Evolutionary conservation across 176 grass and related monocot species (phyloP).

Genomic region (Triticum turgidum): DNA sequence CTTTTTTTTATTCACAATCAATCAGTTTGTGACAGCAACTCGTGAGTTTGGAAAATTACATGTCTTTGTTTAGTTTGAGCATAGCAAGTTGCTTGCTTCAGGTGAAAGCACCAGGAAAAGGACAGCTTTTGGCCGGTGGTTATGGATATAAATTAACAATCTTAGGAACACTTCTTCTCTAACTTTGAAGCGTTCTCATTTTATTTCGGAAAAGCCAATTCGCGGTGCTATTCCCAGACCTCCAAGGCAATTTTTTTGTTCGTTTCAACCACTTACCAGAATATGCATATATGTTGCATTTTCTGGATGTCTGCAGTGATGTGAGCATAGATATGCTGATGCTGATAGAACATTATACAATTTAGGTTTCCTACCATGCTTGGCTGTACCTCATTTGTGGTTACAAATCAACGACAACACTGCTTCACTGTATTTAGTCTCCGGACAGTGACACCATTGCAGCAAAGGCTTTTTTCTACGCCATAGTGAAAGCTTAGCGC

Average conservation of each 20-base stretch:
- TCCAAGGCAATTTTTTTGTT: neutral
- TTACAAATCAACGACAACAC: neutral
- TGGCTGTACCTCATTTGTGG: neutral
- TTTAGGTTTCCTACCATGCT: neutral
- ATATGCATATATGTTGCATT: neutral
- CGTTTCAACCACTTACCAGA: no score
- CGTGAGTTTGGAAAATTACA: neutral
- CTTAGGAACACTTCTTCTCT: neutral
- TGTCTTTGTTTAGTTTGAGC: neutral
- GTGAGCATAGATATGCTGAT: neutral
- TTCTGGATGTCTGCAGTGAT: neutral
- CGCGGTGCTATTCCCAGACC: neutral
- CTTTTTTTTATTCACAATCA: neutral
- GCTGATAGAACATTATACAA: neutral
- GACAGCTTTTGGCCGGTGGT: neutral
- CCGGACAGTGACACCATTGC: neutral
- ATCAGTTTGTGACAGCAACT: neutral
- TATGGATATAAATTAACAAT: neutral
- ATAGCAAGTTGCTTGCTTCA: constrained; percentile 27
- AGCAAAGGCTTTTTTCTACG: neutral
- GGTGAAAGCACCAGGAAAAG: constrained; percentile 29
- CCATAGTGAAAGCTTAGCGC: constrained; percentile 23
- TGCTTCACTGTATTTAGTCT: neutral
- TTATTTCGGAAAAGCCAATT: neutral
- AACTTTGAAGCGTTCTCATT: neutral